Conservation (phyloP, 768 basidiomycete genomes). For the Phanerochaete sordida region DNA sequence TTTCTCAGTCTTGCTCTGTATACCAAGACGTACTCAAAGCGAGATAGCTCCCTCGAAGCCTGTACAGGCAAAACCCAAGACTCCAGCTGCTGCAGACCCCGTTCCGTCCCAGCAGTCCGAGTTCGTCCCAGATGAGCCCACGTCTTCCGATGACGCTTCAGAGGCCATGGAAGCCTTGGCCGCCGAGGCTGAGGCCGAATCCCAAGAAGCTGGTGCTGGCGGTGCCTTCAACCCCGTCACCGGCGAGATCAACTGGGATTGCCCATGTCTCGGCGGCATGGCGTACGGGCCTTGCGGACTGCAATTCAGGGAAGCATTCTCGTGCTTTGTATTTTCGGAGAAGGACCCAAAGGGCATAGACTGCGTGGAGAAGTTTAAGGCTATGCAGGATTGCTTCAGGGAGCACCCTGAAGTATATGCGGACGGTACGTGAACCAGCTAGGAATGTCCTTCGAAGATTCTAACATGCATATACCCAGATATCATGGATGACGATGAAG, state of each 20-base stretch:
- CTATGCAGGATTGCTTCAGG: slow-evolving; percentile 97
- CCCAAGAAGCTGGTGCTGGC: slow-evolving; percentile 18
- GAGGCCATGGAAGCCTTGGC: slow-evolving; percentile 4
- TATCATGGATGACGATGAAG: slow-evolving; percentile 65
- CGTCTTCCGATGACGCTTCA: neutral
- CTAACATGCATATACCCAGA: slow-evolving; percentile 34
- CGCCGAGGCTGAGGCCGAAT: slow-evolving; percentile 23
- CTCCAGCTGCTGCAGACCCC: neutral
- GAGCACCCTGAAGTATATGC: slow-evolving; percentile 95
- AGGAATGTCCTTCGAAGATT: too few relatives aligned
- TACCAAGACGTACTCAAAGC: neutral
- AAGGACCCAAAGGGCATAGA: slow-evolving; percentile 96
- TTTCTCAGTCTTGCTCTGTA: neutral
- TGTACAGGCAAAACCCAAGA: neutral
- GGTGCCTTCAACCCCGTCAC: slow-evolving; percentile 93
- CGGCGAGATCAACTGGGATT: slow-evolving; percentile 99
- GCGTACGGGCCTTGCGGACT: slow-evolving; percentile 94
- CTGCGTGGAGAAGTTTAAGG: slow-evolving; percentile 96
- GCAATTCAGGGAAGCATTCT: slow-evolving; percentile 93
- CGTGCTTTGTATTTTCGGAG: slow-evolving; percentile 93
- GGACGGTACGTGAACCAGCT: slow-evolving; percentile 66
- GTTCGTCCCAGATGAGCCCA: neutral
- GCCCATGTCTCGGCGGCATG: slow-evolving; percentile 98
- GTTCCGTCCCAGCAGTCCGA: neutral
- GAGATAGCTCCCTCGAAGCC: neutral